Percentiles rank a stretch among this genome's conserved stretches.
phyloP scores from a whole-genome alignment of 192 early-diverging fungal genomes.

The Anaeromyces robustus region DNA sequence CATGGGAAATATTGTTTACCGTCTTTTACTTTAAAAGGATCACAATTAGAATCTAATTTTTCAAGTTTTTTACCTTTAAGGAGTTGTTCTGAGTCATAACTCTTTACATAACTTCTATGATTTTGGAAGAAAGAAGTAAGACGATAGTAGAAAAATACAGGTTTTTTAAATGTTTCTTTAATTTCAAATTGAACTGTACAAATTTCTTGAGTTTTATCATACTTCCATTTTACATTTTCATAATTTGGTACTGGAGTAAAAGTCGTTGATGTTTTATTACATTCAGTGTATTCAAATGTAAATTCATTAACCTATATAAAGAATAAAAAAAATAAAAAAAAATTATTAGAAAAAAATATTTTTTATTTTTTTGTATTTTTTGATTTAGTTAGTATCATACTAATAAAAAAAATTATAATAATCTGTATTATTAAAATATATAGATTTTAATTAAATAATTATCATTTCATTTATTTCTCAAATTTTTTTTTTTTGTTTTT shows the following conservation, averaged over 20 bases:
- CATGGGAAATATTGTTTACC: constrained; percentile 74
- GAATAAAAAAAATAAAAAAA: neutral
- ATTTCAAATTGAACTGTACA: constrained; percentile 63
- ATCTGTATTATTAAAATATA: no score
- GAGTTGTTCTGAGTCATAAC: constrained; percentile 69
- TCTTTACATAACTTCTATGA: constrained; percentile 84
- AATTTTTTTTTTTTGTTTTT: no score
- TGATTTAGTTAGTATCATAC: no score
- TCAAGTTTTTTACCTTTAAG: constrained; percentile 33
- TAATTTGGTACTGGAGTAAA: neutral
- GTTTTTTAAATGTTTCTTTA: constrained; percentile 47
- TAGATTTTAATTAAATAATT: no score
- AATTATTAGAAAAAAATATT: no score
- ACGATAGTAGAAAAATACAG: constrained; percentile 86
- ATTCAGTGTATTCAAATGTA: constrained; percentile 86
- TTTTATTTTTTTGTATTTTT: no score
- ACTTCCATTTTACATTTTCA: constrained; percentile 20
- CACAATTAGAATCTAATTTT: constrained; percentile 11
- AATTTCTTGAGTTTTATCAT: constrained; percentile 15
- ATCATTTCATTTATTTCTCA: no score
- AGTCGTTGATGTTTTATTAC: constrained; percentile 16
- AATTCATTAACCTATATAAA: constrained; percentile 61
- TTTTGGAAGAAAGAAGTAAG: constrained; percentile 99
- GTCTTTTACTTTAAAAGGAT: constrained; percentile 9
- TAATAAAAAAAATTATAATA: no score